Base-by-base conservation (phyloP, 2,329 filamentous ascomycete species). In the Metarhizium guizhouense region DNA sequence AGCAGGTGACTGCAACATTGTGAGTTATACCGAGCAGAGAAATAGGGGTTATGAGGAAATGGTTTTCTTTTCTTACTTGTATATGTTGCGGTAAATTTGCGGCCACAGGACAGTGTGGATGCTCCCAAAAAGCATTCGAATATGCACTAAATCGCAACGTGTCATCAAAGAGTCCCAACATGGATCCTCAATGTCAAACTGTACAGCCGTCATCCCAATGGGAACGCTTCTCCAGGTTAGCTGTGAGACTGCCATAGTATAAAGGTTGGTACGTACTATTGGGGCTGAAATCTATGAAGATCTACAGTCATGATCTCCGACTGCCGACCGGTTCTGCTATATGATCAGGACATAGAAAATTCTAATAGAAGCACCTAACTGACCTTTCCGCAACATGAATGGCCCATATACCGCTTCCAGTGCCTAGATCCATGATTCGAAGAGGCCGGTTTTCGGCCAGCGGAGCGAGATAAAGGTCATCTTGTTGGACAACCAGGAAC, bases 391-490 rank as follows among this genome's bases (percentile, higher is more conserved):
- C 87, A 72, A 96, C 87, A 62, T 93, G 87, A 63, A 95, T 88
- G 45, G 87, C 83, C 93, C 93, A 97, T 58, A 95, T 93, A 43
- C 90, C 91, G 1, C 90, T 95, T 20, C 92, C 93, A 60, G 87
- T 92, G 47, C 91, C 93, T 54, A 96, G 67, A 64, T 87, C 84
- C 47, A 87, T 67, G 51, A 87, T 76, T 52, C 74, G 71, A 34
- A 65, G 66, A 4, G 48, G 54, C 50, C 54, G 58, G 20, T 58
- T 57, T 47, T 30, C 58, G 53, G 50, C 54, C 29, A 63, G 59
- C 36, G 48, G 32, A 49, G 18, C 32, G 54, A 60, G 25, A 55
- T 55, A 69, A 2, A 66, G 60, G 36, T 62, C 63, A 2, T 76
- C 69, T 42, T 78, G 75, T 59, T 86, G 83, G 52, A 83, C 83